phyloP scores from a whole-genome alignment of 1,139 yeast species.

The Zygotorulaspora mrakii region DNA sequence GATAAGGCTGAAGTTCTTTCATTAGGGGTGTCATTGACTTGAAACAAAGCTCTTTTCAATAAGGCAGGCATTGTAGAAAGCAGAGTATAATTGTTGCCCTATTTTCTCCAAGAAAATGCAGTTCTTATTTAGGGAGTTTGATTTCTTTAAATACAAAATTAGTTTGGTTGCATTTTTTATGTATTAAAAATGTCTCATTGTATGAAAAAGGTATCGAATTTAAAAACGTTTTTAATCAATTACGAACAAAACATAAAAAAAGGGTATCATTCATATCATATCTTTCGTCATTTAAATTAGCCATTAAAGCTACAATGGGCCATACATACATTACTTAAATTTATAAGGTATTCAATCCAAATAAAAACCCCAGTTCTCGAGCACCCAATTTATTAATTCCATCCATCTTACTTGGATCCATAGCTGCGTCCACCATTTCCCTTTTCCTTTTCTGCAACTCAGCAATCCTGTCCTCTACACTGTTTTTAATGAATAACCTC shows the following conservation, averaged over 20 bases:
- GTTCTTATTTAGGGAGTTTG: too few relatives aligned
- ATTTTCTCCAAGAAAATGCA: too few relatives aligned
- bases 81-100: too few relatives aligned
- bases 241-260: neutral
- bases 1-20: conserved; percentile 35
- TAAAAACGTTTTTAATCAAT: neutral
- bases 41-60: conserved; percentile 33
- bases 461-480: conserved; percentile 85
- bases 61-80: conserved; percentile 32
- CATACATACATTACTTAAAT: too few relatives aligned
- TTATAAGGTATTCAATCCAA: conserved; percentile 53
- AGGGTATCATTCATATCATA: neutral
- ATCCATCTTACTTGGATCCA: conserved; percentile 72
- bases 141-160: too few relatives aligned
- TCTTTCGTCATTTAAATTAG: neutral
- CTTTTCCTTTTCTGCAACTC: conserved; percentile 71
- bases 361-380: conserved; percentile 71
- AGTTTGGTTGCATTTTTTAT: too few relatives aligned
- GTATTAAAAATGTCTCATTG: too few relatives aligned
- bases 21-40: conserved; percentile 27
- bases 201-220: too few relatives aligned
- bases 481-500: conserved; percentile 57
- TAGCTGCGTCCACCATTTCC: conserved; percentile 71
- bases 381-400: conserved; percentile 62
- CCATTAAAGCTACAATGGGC: too few relatives aligned